Evolutionary conservation across 1,139 yeast species (phyloP), one percentile per base, ranked within the genome.

Genomic region (Scheffersomyces stambukii): DNA sequence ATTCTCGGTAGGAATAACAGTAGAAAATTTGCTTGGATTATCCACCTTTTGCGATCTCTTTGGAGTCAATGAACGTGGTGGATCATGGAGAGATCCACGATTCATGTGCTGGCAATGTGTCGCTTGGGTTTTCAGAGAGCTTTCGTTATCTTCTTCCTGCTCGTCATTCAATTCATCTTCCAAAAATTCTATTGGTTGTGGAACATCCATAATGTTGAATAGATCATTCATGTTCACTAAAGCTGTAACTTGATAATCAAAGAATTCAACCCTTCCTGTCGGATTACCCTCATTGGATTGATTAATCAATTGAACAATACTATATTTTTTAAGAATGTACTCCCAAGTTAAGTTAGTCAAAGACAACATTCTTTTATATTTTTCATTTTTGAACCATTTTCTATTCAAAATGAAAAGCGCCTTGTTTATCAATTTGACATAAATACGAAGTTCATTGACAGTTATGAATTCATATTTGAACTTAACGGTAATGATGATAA

Each of bases 401-500:
- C 70, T 38, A 38, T 64, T 65, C 35, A 66, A 50, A 25, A 66
- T 66, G 40, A 62, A 65, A 21, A 66, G 45, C 2, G 70, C 64
- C 40, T 64, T 65, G 42, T 64, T 65, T 33, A 66, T 62, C 32
- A 65, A 46, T 29, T 63, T 60, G 18, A 60, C 68, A 30, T 59
- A 62, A 17, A 61, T 45, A 15, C 54, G 40, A 27, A 61, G 44
- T 33, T 57, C 63, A 40, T 52, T 56, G 30, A 54, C 45, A 5
- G 58, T 54, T 52, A 64, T 57, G 25, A 58, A 58, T 35, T 64
- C 66, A 36, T 60, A 66, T 42, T 72, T 73, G 44, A 73, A 59
- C 44, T 75, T 77, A 6, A 75, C 69, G 2, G 73, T 63, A 28
- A 76, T 59, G 16, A 75, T 69, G 13, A 74, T 68, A 42, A 73